These are phyloP conservation scores for Scheffersomyces segobiensis DNA, from an alignment of 1,139 yeast species.

Conservation along the genomic window DNA sequence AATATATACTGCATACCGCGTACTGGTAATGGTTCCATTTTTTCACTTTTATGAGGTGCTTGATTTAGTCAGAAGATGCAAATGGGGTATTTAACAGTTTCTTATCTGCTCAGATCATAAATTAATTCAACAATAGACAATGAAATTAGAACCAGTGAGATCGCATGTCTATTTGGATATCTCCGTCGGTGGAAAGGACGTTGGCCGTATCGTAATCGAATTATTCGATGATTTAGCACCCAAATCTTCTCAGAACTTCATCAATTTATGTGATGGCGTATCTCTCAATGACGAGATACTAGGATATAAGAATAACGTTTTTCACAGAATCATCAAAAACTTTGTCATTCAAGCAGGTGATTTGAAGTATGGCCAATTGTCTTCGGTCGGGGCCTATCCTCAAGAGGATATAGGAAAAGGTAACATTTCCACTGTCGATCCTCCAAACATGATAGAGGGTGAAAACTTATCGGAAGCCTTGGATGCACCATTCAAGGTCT, in stretches of 20 bases:
- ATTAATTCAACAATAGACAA: slow-evolving; percentile 6
- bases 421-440: slow-evolving; percentile 46
- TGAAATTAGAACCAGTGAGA: slow-evolving; percentile 35
- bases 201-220: slow-evolving; percentile 70
- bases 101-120: not conserved
- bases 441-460: slow-evolving; percentile 50
- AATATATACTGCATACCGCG: not conserved
- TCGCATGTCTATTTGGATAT: slow-evolving; percentile 59
- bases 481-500: slow-evolving; percentile 51
- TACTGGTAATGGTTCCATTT: not conserved
- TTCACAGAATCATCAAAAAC: slow-evolving; percentile 74
- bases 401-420: slow-evolving; percentile 50
- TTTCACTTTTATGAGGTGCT: not conserved
- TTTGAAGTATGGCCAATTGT: slow-evolving; percentile 27
- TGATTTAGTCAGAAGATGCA: not conserved
- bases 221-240: slow-evolving; percentile 59
- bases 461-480: slow-evolving; percentile 56
- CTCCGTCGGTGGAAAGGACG: slow-evolving; percentile 39
- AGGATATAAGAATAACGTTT: slow-evolving; percentile 44
- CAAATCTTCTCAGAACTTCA: slow-evolving; percentile 54
- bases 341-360: slow-evolving; percentile 86
- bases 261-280: slow-evolving; percentile 40
- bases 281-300: slow-evolving; percentile 18
- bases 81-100: not conserved
- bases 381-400: slow-evolving; percentile 33